Evolutionary conservation across 345 rosid genomes (phyloP).

Genomic region (Gossypium australe): DNA sequence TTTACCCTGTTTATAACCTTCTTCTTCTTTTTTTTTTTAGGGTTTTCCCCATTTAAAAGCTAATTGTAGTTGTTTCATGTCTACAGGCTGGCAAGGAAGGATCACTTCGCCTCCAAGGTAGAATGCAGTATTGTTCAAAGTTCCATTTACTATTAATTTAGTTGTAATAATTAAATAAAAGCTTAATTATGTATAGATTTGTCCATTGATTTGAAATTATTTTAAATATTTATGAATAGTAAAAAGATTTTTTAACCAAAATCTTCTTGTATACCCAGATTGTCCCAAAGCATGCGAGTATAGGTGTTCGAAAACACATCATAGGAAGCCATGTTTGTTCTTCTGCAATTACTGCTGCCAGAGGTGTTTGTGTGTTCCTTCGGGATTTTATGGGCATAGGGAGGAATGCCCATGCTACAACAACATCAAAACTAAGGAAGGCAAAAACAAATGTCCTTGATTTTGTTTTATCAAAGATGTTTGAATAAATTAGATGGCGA

Average conservation of each 20-base stretch:
- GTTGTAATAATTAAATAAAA: background rate
- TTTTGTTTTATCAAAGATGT: background rate
- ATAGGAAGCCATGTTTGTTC: conserved; percentile 29
- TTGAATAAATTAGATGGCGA: background rate
- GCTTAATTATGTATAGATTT: no score
- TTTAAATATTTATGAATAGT: no score
- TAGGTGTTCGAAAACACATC: conserved; percentile 30
- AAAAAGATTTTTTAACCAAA: background rate
- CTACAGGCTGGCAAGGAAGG: conserved; percentile 18
- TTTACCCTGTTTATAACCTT: no score
- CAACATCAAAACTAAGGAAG: conserved; percentile 26
- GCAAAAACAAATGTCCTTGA: conserved; percentile 34
- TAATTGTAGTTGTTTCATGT: background rate
- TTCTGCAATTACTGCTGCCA: conserved; percentile 38
- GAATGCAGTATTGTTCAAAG: background rate
- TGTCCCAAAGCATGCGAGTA: conserved; percentile 19
- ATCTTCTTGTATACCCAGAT: background rate
- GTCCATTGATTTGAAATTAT: no score
- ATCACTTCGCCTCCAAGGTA: conserved; percentile 7
- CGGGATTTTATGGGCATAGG: conserved; percentile 29
- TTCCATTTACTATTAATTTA: background rate
- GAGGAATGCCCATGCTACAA: conserved; percentile 38
- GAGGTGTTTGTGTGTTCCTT: conserved; percentile 40
- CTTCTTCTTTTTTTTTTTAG: no score
- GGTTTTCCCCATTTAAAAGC: no score